phyloP scores from a whole-genome alignment of 2,329 filamentous ascomycete species.

The Xylariaceae sp. region DNA sequence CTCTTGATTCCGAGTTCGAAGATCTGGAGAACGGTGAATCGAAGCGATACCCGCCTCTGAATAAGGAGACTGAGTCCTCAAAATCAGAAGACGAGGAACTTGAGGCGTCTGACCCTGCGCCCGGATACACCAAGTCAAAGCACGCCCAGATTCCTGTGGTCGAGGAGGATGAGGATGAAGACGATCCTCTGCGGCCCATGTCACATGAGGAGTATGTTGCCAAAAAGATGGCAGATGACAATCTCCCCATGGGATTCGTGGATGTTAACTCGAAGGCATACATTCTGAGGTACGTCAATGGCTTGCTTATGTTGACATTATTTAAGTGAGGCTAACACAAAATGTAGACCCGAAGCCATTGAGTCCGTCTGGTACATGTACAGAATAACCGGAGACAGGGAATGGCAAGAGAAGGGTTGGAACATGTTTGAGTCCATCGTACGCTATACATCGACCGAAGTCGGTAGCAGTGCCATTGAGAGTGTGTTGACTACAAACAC shows the following conservation, averaged over 20 bases:
- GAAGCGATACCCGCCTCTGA: not conserved
- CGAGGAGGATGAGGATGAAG: constrained; percentile 20
- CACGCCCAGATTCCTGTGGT: constrained; percentile 28
- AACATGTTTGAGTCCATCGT: constrained; percentile 73
- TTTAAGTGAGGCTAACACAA: constrained; percentile 18
- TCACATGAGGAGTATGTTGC: constrained; percentile 52
- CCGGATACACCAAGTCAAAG: constrained; percentile 8
- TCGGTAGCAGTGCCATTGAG: constrained; percentile 64
- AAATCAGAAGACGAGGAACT: not conserved
- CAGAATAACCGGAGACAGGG: constrained; percentile 73
- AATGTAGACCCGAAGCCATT: constrained; percentile 69
- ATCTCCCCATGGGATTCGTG: constrained; percentile 48
- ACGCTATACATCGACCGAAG: constrained; percentile 57
- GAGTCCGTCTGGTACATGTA: constrained; percentile 89
- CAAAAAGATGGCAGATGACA: constrained; percentile 39
- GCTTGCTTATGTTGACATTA: not conserved
- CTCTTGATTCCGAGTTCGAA: constrained; percentile 13
- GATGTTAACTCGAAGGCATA: constrained; percentile 45
- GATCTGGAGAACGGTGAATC: not conserved
- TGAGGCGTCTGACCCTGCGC: constrained; percentile 18
- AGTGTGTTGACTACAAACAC: constrained; percentile 50
- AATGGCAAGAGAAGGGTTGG: constrained; percentile 80
- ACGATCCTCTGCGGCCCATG: constrained; percentile 38
- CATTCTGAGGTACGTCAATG: constrained; percentile 51
- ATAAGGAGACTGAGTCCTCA: constrained; percentile 3